phyloP scores from a whole-genome alignment of 768 basidiomycete genomes.

The Termitomyces sp. region DNA sequence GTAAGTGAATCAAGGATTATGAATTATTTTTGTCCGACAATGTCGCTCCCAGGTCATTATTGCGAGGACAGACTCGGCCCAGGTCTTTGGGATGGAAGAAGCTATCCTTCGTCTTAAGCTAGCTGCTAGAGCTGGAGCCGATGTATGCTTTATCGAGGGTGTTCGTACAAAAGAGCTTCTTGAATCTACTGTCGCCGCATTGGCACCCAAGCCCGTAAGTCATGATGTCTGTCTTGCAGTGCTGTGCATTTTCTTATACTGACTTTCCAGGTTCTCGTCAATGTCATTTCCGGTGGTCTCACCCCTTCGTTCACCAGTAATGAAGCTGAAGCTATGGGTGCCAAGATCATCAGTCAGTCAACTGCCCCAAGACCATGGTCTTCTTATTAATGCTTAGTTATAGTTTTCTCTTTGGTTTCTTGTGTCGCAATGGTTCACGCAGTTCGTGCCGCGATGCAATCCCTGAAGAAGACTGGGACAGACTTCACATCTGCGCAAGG shows the following conservation, averaged over 20 bases:
- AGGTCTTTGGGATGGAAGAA: constrained; percentile 77
- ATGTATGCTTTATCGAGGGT: constrained; percentile 81
- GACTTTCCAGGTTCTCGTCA: constrained; percentile 53
- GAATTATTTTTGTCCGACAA: not conserved
- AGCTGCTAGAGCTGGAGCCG: constrained; percentile 69
- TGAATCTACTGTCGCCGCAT: constrained; percentile 54
- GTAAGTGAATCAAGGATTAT: constrained; percentile 27
- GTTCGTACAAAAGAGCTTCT: constrained; percentile 65
- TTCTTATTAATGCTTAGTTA: not conserved
- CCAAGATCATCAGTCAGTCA: constrained; percentile 70
- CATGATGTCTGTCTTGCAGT: not conserved
- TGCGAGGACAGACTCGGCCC: constrained; percentile 74
- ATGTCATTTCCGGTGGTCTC: constrained; percentile 74
- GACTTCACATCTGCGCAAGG: constrained; percentile 55
- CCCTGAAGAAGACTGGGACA: constrained; percentile 72
- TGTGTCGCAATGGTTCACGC: constrained; percentile 74
- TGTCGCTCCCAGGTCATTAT: constrained; percentile 48
- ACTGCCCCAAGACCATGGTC: not conserved
- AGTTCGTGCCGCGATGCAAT: constrained; percentile 72
- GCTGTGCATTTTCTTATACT: not conserved
- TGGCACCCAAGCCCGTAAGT: constrained; percentile 66
- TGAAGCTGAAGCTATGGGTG: constrained; percentile 65
- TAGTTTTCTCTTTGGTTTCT: constrained; percentile 74
- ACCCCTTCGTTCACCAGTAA: constrained; percentile 69
- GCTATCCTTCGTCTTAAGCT: constrained; percentile 60